Conservation (phyloP, 2,329 filamentous ascomycete genomes). For the Aspergillus sp. region DNA sequence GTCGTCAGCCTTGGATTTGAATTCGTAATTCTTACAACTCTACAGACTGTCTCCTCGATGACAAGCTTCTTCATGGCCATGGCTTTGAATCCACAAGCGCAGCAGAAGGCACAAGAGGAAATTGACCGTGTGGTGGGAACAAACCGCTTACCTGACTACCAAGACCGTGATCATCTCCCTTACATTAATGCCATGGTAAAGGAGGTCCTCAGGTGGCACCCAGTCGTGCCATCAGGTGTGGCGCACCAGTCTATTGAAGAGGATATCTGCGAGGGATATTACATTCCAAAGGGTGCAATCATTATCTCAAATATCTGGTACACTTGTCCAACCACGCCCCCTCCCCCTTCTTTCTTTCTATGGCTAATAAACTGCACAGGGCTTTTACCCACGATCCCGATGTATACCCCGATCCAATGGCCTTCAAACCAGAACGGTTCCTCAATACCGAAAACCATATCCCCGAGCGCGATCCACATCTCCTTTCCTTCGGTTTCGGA, state of each 20-base stretch:
- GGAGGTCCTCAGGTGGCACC: slow-evolving; percentile 35
- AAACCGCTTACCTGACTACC: slow-evolving; percentile 26
- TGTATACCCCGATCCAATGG: slow-evolving; percentile 30
- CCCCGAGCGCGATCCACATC: slow-evolving; percentile 34
- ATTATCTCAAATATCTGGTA: slow-evolving; percentile 42
- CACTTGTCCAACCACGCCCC: too few species aligned
- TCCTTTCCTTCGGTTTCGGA: slow-evolving; percentile 32
- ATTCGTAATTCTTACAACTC: too few species aligned
- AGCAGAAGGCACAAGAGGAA: slow-evolving; percentile 35
- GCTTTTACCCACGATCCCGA: slow-evolving; percentile 36
- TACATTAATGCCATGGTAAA: slow-evolving; percentile 32
- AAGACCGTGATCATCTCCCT: slow-evolving; percentile 25
- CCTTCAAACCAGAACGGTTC: slow-evolving; percentile 43
- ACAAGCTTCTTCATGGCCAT: slow-evolving; percentile 25
- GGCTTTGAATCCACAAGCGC: slow-evolving; percentile 41
- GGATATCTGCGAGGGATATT: slow-evolving; percentile 46
- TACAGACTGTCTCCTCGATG: too few species aligned
- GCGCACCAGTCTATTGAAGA: slow-evolving; percentile 48
- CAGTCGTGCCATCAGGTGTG: slow-evolving; percentile 19
- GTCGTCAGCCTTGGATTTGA: too few species aligned
- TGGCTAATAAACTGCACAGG: slow-evolving; percentile 15
- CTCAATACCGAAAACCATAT: slow-evolving; percentile 15
- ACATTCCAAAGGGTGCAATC: slow-evolving; percentile 46
- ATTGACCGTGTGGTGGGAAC: slow-evolving; percentile 29
- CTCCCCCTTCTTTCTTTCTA: too few species aligned